These are phyloP conservation scores for Gypsophila paniculata DNA, from an alignment of 179 eudicot genomes.

Conservation along the genomic window DNA sequence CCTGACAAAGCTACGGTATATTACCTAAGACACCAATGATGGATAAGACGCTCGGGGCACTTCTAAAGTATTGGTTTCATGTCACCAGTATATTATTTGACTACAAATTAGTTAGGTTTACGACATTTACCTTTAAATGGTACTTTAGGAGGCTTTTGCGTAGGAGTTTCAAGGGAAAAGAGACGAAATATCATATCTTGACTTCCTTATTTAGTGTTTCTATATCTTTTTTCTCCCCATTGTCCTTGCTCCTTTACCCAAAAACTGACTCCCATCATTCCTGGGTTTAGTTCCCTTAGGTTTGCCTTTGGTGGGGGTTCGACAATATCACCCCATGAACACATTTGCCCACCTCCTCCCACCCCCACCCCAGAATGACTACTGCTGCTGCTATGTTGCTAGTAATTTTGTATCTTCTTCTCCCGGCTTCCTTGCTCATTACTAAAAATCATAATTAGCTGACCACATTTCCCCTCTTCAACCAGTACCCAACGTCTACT, in stretches of 20 bases:
- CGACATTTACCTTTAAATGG: not conserved
- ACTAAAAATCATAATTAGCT: not conserved
- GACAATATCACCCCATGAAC: not conserved
- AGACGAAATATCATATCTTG: not conserved
- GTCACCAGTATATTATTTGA: no score
- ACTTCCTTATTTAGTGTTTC: not conserved
- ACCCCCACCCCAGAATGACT: no score
- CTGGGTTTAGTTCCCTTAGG: not conserved
- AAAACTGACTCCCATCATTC: not conserved
- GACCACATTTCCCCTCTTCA: not conserved
- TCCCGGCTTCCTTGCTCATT: not conserved
- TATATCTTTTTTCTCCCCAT: not conserved
- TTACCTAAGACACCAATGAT: no score
- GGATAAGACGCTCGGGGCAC: no score
- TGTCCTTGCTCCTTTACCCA: not conserved
- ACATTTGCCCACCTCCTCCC: not conserved
- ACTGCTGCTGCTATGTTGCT: not conserved
- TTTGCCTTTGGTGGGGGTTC: not conserved
- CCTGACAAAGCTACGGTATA: no score
- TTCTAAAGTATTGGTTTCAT: no score
- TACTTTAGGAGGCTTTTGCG: not conserved
- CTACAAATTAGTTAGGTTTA: not conserved
- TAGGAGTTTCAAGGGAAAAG: not conserved
- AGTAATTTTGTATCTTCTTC: not conserved
- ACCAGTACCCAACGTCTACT: not conserved